These are phyloP conservation scores for Tremellales sp. DNA, from an alignment of 1,284 basidiomycete genomes.

Conservation along the genomic window DNA sequence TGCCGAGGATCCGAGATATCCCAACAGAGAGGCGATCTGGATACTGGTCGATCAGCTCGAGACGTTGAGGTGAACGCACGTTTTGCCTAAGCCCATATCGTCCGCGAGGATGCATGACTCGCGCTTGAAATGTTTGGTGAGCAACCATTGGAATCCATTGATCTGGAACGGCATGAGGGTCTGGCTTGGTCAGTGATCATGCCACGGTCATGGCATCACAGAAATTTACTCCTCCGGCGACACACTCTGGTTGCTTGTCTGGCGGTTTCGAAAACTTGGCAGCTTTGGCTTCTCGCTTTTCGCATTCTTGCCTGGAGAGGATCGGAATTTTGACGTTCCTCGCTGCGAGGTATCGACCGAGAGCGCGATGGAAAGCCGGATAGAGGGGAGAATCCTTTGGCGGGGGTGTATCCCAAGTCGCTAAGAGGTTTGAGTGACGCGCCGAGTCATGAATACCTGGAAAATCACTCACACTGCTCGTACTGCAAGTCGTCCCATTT, in stretches of 20 bases:
- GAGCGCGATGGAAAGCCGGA: slow-evolving; percentile 62
- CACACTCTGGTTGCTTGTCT: slow-evolving; percentile 47
- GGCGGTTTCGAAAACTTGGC: slow-evolving; percentile 34
- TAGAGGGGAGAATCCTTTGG: slow-evolving; percentile 49
- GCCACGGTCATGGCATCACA: slow-evolving; percentile 1
- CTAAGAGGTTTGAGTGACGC: slow-evolving; percentile 45
- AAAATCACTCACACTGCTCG: slow-evolving; percentile 64
- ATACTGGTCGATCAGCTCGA: slow-evolving; percentile 57
- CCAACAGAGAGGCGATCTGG: slow-evolving; percentile 82
- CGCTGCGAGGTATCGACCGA: slow-evolving; percentile 62
- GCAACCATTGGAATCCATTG: slow-evolving; percentile 89
- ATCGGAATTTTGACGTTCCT: slow-evolving; percentile 61
- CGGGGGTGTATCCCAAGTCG: slow-evolving; percentile 87
- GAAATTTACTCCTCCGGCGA: slow-evolving; percentile 49
- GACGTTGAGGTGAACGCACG: slow-evolving; percentile 19
- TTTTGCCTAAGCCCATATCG: slow-evolving; percentile 81
- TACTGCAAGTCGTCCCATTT: slow-evolving; percentile 91
- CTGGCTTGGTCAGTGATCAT: slow-evolving; percentile 11
- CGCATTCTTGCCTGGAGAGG: slow-evolving; percentile 38
- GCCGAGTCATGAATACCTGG: background rate
- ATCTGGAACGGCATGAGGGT: slow-evolving; percentile 86
- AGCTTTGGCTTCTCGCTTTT: slow-evolving; percentile 36
- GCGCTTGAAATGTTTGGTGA: slow-evolving; percentile 79
- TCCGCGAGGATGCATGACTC: slow-evolving; percentile 94
- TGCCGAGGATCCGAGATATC: slow-evolving; percentile 59